These are phyloP conservation scores for Euphrasia confusa DNA, from an alignment of 257 asterid genomes.

Conservation along the genomic window DNA sequence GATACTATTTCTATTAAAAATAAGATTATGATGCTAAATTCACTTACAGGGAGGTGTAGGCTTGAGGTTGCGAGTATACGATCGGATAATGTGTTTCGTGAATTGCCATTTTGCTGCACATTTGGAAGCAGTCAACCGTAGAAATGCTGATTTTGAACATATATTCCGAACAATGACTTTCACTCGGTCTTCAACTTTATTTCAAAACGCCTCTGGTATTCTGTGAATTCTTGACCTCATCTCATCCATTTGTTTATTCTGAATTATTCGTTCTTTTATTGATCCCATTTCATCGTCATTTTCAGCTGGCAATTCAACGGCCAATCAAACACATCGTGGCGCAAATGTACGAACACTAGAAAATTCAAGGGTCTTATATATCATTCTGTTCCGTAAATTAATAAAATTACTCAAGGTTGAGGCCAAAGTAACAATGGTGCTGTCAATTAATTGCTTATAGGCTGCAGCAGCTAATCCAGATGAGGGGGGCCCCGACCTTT, in stretches of 20 bases:
- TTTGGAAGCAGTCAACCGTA: constrained; percentile 82
- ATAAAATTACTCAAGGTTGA: background rate
- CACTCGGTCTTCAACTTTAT: constrained; percentile 58
- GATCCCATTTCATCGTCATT: constrained; percentile 47
- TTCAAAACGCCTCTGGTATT: constrained; percentile 71
- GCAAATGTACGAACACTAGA: constrained; percentile 42
- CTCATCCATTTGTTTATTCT: constrained; percentile 56
- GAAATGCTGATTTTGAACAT: constrained; percentile 89
- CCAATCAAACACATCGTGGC: constrained; percentile 62
- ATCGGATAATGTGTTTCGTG: constrained; percentile 71
- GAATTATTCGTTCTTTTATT: constrained; percentile 60
- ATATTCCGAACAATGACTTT: constrained; percentile 81
- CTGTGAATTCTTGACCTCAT: constrained; percentile 59
- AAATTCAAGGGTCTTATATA: background rate
- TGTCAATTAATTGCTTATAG: constrained; percentile 30
- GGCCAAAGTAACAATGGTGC: background rate
- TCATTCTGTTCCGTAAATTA: constrained; percentile 2
- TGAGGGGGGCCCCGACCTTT: constrained; percentile 70
- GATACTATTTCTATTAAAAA: too few species aligned
- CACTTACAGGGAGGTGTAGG: constrained; percentile 86
- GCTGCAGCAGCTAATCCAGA: constrained; percentile 40
- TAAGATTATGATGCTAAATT: background rate
- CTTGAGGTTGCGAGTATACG: constrained; percentile 83
- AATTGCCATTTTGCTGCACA: constrained; percentile 96
- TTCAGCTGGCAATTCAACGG: constrained; percentile 82